A percentile compares a stretch with the other conserved stretches of the same genome.
phyloP scores from a whole-genome alignment of 208 protist species.

The Crithidia fasciculata region DNA sequence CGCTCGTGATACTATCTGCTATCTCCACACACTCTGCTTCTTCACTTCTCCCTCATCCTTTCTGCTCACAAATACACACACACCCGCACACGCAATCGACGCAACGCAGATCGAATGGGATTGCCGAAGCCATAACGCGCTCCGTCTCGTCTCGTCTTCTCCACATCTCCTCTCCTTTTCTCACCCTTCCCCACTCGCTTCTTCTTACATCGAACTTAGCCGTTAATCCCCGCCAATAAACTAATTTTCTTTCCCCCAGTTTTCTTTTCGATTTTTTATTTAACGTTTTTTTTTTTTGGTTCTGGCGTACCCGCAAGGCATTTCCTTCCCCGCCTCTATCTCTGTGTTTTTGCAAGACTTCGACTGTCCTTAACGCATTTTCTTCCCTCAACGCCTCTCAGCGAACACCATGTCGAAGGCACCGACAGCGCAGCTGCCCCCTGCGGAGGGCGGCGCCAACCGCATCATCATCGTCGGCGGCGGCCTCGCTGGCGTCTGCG shows the following conservation, averaged over 20 bases:
- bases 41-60: no score
- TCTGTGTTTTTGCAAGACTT: neutral
- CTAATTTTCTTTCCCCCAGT: neutral
- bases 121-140: neutral
- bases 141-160: neutral
- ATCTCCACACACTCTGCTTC: no score
- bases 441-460: constrained; percentile 21
- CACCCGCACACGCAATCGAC: no score
- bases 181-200: neutral
- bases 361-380: neutral
- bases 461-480: constrained; percentile 73
- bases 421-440: constrained; percentile 5
- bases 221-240: neutral
- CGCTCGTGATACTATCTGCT: neutral
- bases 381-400: neutral
- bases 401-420: neutral
- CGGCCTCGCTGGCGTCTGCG: constrained; percentile 65
- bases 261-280: constrained; percentile 5
- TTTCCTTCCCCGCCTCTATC: no score
- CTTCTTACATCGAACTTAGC: neutral
- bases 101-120: neutral
- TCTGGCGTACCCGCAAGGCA: no score
- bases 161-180: neutral
- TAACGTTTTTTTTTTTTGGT: constrained; percentile 4
- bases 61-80: no score